Evolutionary conservation across 371 early-diverging fungal genomes (phyloP).

Genomic region (Zancudomyces culisetae): DNA sequence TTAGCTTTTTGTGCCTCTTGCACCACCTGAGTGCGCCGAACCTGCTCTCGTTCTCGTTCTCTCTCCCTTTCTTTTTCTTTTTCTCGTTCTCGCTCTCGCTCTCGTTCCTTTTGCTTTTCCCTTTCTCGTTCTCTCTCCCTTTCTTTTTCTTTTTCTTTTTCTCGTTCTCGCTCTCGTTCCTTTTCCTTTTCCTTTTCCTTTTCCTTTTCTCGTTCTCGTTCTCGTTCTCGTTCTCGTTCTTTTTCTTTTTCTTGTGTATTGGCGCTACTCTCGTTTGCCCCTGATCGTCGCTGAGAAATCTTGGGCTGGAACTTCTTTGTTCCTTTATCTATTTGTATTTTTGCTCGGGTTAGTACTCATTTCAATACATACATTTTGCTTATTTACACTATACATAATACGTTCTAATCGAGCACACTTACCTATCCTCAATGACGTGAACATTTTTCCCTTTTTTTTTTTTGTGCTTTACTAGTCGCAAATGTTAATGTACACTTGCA

Average conservation of each 20-base stretch:
- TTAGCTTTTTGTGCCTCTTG: too few species aligned
- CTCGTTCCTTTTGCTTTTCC: background rate
- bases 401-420: too few species aligned
- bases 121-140: background rate
- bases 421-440: too few species aligned
- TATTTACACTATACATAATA: too few species aligned
- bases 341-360: too few species aligned
- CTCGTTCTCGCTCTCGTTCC: background rate
- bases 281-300: background rate
- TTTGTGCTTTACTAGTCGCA: too few species aligned
- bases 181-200: background rate
- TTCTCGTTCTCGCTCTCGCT: background rate
- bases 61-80: background rate
- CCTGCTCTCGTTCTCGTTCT: conserved; percentile 9
- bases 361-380: too few species aligned
- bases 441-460: too few species aligned
- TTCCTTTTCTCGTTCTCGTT: background rate
- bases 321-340: background rate
- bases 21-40: too few species aligned
- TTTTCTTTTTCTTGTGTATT: background rate
- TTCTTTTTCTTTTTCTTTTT: background rate
- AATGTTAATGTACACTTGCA: too few species aligned
- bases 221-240: background rate
- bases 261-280: background rate
- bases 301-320: background rate